phyloP scores from a whole-genome alignment of 192 early-diverging fungal species.

The Backusella tuberculispora region DNA sequence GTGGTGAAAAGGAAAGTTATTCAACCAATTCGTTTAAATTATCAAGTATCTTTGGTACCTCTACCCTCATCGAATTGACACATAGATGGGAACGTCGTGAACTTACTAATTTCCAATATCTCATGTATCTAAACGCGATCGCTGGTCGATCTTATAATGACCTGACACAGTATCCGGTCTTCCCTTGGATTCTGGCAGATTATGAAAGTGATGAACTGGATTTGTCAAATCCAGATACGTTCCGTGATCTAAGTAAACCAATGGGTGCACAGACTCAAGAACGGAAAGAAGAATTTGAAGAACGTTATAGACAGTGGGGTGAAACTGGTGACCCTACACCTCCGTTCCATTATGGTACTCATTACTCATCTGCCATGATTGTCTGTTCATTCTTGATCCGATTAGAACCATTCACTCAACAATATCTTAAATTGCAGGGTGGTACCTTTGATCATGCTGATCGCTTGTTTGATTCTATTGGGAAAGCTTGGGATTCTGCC shows the following conservation, averaged over 20 bases:
- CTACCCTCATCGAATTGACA: slow-evolving; percentile 69
- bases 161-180: slow-evolving; percentile 95
- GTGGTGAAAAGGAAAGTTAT: slow-evolving; percentile 34
- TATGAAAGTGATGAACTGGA: slow-evolving; percentile 80
- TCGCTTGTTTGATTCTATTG: slow-evolving; percentile 76
- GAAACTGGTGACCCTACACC: slow-evolving; percentile 56
- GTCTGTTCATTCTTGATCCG: slow-evolving; percentile 91
- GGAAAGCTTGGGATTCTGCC: slow-evolving; percentile 74
- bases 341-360: slow-evolving; percentile 92
- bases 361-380: slow-evolving; percentile 92
- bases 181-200: slow-evolving; percentile 90
- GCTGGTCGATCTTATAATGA: slow-evolving; percentile 86
- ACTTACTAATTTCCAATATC: slow-evolving; percentile 94
- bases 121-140: slow-evolving; percentile 91
- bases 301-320: slow-evolving; percentile 64
- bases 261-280: slow-evolving; percentile 83
- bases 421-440: slow-evolving; percentile 76
- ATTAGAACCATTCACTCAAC: slow-evolving; percentile 86
- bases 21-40: slow-evolving; percentile 49
- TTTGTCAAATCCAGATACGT: slow-evolving; percentile 71
- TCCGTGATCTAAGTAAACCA: slow-evolving; percentile 90
- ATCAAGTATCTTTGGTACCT: slow-evolving; percentile 64
- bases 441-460: slow-evolving; percentile 86
- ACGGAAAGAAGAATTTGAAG: slow-evolving; percentile 65
- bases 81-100: slow-evolving; percentile 84